Base-by-base conservation (phyloP, 2,329 filamentous ascomycete species). In the Diplocarpon rosae region DNA sequence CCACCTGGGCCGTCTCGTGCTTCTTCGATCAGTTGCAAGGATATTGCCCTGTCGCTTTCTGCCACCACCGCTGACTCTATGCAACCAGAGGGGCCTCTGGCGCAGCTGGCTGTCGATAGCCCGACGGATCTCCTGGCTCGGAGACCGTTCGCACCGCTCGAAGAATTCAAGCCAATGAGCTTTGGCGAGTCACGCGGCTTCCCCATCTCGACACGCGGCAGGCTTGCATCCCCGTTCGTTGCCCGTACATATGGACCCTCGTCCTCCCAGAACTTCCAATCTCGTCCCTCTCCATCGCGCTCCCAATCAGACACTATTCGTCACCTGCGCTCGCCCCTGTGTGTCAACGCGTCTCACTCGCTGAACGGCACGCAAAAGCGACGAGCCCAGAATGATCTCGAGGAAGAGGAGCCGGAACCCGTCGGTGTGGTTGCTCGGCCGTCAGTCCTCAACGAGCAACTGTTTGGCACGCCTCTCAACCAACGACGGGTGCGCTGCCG, bases 61-160 rank as follows among this genome's bases (percentile, higher is more conserved):
- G 64, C 80, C 27, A 79, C 75, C 63, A 82, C 78, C 1, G 71
- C 78, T 1, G 75, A 80, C 34, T 71, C 71, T 2, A 83, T 83
- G 79, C 73, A 80, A 52, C 73, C 71, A 0, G 65, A 74, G 42
- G 78, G 76, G 2, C 75, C 77, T 9, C 56, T 83, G 43, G 77
- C 78, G 2, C 73, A 75, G 52, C 67, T 82, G 34, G 71, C 74
- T n/a, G 65, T 64, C 43, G 61, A 58, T 16, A 39, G 45, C 30
- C n/a, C 49, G 30, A 5, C n/a, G 29, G 42, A 45, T 28, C 13
- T 41, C 20, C 20, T 7, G 20, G 20, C 20, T 16, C 40, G 45
- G 31, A 32, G 35, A 10, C 31, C 31, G 1, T 50, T 49, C 17
- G 39, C 43, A 7, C 24, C 44, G 5, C 11, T 47, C 5, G 50